Percentiles rank a stretch among this genome's conserved stretches.
phyloP scores from a whole-genome alignment of 176 grass and related monocot species.

The Aegilops tauschii region DNA sequence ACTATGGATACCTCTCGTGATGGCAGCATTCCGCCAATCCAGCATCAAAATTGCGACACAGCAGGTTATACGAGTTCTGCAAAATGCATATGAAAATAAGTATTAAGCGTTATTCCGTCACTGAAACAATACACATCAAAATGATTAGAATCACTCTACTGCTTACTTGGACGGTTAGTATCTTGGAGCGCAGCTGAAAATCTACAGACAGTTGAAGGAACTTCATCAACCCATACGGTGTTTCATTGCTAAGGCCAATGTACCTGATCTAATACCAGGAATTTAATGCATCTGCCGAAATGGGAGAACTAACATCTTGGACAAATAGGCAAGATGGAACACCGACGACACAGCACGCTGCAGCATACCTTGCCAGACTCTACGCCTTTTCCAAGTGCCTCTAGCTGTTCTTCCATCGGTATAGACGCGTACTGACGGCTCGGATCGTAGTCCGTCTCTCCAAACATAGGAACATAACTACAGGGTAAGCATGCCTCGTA shows the following conservation, averaged over 20 bases:
- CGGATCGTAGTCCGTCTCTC: slow-evolving; percentile 72
- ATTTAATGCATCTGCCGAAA: background rate
- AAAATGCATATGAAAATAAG: slow-evolving; percentile 18
- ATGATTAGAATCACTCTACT: background rate
- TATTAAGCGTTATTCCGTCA: background rate
- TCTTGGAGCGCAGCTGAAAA: slow-evolving; percentile 47
- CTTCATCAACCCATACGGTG: slow-evolving; percentile 90
- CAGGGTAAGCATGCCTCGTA: background rate
- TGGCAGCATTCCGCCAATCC: slow-evolving; percentile 92
- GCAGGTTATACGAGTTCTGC: slow-evolving; percentile 83
- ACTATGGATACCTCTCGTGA: slow-evolving; percentile 58
- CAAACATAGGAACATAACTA: slow-evolving; percentile 98
- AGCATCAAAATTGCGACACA: slow-evolving; percentile 85
- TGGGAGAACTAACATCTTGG: background rate
- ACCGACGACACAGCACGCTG: background rate
- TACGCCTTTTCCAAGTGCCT: slow-evolving; percentile 73
- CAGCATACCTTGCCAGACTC: slow-evolving; percentile 66
- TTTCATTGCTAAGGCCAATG: slow-evolving; percentile 90
- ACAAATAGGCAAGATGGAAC: background rate
- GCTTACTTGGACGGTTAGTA: slow-evolving; percentile 74
- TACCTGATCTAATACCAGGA: slow-evolving; percentile 73
- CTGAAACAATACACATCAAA: background rate
- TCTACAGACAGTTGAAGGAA: slow-evolving; percentile 55
- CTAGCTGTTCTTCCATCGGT: slow-evolving; percentile 71
- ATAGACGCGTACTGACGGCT: slow-evolving; percentile 58